phyloP scores from a whole-genome alignment of 805 yeast species.

The Saturnispora diversa region DNA sequence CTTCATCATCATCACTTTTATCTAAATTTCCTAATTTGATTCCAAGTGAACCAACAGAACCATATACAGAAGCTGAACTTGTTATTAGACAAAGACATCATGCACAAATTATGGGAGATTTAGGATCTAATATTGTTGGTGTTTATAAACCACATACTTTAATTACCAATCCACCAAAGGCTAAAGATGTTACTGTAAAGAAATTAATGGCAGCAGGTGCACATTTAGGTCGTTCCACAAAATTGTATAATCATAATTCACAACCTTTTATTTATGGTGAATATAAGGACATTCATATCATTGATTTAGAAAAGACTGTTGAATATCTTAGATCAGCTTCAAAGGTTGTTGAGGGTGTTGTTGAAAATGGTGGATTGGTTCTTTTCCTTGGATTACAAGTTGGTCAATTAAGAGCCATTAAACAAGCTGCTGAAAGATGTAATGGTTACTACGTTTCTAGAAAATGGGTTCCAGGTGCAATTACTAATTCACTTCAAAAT shows the following conservation, averaged over 20 bases:
- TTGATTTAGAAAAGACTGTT: slow-evolving; percentile 81
- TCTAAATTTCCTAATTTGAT: slow-evolving; percentile 52
- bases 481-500: slow-evolving; percentile 66
- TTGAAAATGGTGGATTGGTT: slow-evolving; percentile 72
- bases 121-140: slow-evolving; percentile 59
- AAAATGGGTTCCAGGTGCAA: slow-evolving; percentile 92
- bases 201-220: slow-evolving; percentile 85
- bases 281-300: slow-evolving; percentile 84
- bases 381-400: slow-evolving; percentile 78
- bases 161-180: slow-evolving; percentile 47
- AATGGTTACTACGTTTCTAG: slow-evolving; percentile 74
- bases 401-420: slow-evolving; percentile 67
- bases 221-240: slow-evolving; percentile 86
- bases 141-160: slow-evolving; percentile 68
- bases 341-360: slow-evolving; percentile 75
- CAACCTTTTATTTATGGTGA: slow-evolving; percentile 84
- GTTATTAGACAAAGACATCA: slow-evolving; percentile 66
- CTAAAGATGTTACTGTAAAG: slow-evolving; percentile 54
- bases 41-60: slow-evolving; percentile 50
- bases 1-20: slow-evolving; percentile 23
- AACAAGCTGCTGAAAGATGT: slow-evolving; percentile 68
- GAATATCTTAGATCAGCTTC: slow-evolving; percentile 70
- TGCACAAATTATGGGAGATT: slow-evolving; percentile 40
- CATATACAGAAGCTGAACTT: slow-evolving; percentile 73
- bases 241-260: slow-evolving; percentile 69